Evolutionary conservation across 2,329 filamentous ascomycete species (phyloP), one percentile per base, ranked within the genome.

Genomic region (Curvularia verruculosa): DNA sequence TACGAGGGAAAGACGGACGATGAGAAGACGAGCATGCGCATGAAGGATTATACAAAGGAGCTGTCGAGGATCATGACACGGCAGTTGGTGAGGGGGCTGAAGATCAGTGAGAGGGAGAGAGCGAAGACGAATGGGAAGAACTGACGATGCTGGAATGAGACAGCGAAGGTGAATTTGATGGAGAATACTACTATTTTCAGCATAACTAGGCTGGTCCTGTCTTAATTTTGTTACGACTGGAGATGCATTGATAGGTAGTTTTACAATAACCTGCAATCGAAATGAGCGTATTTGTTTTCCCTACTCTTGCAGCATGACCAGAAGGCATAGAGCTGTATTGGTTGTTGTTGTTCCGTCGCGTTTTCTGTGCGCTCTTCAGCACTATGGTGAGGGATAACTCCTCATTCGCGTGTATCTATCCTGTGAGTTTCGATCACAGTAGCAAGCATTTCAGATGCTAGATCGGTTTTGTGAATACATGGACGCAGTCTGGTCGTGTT

Each of bases 1-100:
- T 70, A 68, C 39, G 62, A 65, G 51, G 59, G 66, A 13, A 70
- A 68, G 61, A 65, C 56, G 15, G 64, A 64, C 24, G 63, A 70
- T n/a, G 59, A 69, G 41, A 54, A 58, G 40, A 49, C 56, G 2
- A 63, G 43, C 29, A 71, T 70, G 66, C 52, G 65, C 5, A 65
- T 63, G 53, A 52, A 49, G 13, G 68, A 71, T 29, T 72, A 72
- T 28, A 64, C 69, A 3, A 68, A 66, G 48, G 66, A 71, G 58
- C 52, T 72, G 1, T 67, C 66, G 28, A 63, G 67, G 49, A 63
- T 67, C 52, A 71, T 72, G 69, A 66, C 67, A 12, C 55, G 54
- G 19, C 69, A 72, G 55, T 48, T 72, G 13, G 64, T 67, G 0
- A 56, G 39, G 44, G 66, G 65, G 0, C 24, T 72, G 47, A 70